These are phyloP conservation scores for Neonectria hederae DNA, from an alignment of 2,329 filamentous ascomycete genomes.

Conservation along the genomic window DNA sequence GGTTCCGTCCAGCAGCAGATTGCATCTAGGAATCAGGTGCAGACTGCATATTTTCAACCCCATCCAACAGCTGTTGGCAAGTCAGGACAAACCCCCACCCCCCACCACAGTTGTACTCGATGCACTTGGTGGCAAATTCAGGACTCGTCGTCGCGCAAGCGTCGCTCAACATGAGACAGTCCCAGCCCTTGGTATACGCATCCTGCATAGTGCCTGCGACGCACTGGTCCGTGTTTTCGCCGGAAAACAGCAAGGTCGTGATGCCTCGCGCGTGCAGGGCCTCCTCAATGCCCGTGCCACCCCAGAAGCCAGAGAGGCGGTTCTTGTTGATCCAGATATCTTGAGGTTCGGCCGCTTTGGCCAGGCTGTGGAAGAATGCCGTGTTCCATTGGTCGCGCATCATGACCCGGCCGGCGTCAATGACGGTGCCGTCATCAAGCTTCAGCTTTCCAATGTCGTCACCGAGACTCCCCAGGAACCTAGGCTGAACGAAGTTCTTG, in stretches of 20 bases:
- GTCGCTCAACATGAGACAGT: constrained; percentile 15
- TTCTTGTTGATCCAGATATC: constrained; percentile 48
- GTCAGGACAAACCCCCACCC: constrained; percentile 5
- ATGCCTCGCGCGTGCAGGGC: constrained; percentile 49
- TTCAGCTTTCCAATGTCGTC: constrained; percentile 54
- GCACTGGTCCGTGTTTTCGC: constrained; percentile 65
- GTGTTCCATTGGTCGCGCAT: constrained; percentile 67
- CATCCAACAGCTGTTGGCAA: background rate
- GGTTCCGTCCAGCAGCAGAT: too few species aligned
- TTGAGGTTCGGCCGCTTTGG: background rate
- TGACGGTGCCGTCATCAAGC: constrained; percentile 10
- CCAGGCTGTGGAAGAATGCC: constrained; percentile 53
- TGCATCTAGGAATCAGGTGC: background rate
- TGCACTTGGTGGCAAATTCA: constrained; percentile 2
- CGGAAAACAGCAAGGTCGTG: constrained; percentile 63
- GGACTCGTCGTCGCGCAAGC: constrained; percentile 13
- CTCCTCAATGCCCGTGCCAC: background rate
- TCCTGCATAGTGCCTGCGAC: constrained; percentile 18
- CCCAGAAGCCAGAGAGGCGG: background rate
- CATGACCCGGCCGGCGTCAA: constrained; percentile 52
- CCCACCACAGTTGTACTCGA: constrained; percentile 9
- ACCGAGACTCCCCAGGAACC: background rate
- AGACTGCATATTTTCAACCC: background rate
- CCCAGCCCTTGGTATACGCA: constrained; percentile 11
- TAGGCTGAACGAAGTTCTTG: background rate